Conservation (phyloP, 2,329 filamentous ascomycete species). For the Lasiodiplodia theobromae region DNA sequence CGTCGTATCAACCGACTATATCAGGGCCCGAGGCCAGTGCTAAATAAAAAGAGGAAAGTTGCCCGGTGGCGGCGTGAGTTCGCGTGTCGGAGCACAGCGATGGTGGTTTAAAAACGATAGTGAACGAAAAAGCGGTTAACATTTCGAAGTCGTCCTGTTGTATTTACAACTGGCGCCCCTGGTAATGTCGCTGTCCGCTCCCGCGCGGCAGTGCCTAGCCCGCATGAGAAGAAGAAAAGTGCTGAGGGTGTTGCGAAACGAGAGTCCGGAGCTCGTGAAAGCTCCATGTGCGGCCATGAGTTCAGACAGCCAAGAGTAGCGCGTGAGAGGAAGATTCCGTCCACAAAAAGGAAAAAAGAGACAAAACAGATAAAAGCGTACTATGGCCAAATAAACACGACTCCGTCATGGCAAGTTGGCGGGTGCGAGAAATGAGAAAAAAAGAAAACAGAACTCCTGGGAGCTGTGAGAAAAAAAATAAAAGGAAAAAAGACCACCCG, state of each 20-base stretch:
- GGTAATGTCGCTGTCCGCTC: slow-evolving; percentile 17
- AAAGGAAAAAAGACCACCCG: slow-evolving; percentile 11
- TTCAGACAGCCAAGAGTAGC: slow-evolving; percentile 15
- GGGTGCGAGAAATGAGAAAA: slow-evolving; percentile 19
- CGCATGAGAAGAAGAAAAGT: slow-evolving; percentile 18
- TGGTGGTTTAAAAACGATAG: slow-evolving; percentile 5
- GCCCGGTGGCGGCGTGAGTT: slow-evolving; percentile 15
- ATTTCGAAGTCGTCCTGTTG: slow-evolving; percentile 25
- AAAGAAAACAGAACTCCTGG: slow-evolving; percentile 16
- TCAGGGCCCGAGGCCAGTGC: slow-evolving; percentile 1
- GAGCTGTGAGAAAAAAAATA: neutral
- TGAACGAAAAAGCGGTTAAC: slow-evolving; percentile 19
- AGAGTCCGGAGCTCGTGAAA: slow-evolving; percentile 18
- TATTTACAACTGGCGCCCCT: slow-evolving; percentile 14
- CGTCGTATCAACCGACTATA: neutral
- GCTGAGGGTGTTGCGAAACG: slow-evolving; percentile 16
- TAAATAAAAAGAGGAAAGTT: slow-evolving; percentile 7
- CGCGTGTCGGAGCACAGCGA: slow-evolving; percentile 21
- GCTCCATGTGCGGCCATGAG: slow-evolving; percentile 18
- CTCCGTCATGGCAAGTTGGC: slow-evolving; percentile 28
- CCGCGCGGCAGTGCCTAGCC: slow-evolving; percentile 21
- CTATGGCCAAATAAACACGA: slow-evolving; percentile 29
- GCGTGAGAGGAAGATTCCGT: slow-evolving; percentile 23
- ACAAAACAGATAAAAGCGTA: slow-evolving; percentile 18
- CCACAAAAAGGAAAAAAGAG: slow-evolving; percentile 8